These are phyloP conservation scores for Ceratobasidium sp. DNA, from an alignment of 1,284 basidiomycete species.

Conservation along the genomic window DNA sequence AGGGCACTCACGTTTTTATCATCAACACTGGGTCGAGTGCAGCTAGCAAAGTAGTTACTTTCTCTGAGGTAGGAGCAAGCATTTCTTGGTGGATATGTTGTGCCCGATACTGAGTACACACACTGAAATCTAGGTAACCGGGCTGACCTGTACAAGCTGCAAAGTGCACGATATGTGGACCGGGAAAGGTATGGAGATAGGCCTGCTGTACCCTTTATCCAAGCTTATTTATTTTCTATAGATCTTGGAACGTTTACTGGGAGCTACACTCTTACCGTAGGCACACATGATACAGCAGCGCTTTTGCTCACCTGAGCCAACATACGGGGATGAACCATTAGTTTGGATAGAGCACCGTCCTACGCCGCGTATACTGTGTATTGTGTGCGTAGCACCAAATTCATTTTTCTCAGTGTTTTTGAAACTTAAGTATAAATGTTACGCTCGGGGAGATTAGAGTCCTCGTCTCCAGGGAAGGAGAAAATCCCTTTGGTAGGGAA, in stretches of 20 bases:
- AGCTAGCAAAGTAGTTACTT: conserved; percentile 49
- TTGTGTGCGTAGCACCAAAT: too few relatives aligned
- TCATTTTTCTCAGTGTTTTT: too few relatives aligned
- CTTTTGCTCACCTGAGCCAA: conserved; percentile 51
- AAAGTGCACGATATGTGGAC: conserved; percentile 65
- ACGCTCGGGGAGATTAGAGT: too few relatives aligned
- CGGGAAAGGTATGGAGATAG: conserved; percentile 44
- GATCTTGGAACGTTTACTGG: conserved; percentile 56
- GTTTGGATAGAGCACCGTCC: background rate
- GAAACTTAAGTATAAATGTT: too few relatives aligned
- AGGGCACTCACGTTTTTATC: conserved; percentile 62
- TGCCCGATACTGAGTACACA: background rate
- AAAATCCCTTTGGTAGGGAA: too few relatives aligned
- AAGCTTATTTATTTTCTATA: background rate
- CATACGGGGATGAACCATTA: background rate
- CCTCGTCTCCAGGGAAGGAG: too few relatives aligned
- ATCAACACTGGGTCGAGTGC: conserved; percentile 56
- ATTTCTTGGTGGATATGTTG: too few relatives aligned
- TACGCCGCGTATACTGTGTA: too few relatives aligned
- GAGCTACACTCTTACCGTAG: conserved; percentile 55
- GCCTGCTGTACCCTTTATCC: background rate
- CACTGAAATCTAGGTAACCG: background rate
- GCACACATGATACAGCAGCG: conserved; percentile 61
- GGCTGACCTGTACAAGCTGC: conserved; percentile 50
- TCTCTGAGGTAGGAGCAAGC: conserved; percentile 23